Evolutionary conservation across 495 filamentous ascomycete species (phyloP), one percentile per base, ranked within the genome.

Genomic region (Hyaloscypha finlandica): DNA sequence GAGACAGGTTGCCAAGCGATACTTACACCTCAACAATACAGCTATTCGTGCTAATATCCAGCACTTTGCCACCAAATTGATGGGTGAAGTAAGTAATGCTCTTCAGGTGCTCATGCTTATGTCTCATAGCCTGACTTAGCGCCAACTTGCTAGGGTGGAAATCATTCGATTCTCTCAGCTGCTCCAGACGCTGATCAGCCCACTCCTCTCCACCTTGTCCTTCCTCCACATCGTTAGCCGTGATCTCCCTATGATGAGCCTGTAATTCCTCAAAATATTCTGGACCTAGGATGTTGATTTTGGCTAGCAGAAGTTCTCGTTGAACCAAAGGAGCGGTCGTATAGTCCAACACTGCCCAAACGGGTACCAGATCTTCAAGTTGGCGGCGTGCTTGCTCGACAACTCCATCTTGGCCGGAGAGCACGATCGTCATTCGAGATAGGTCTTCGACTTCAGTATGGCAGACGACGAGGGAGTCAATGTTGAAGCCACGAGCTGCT

Each of bases 321-420:
- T 99, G 95, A 29, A 99, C 94, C n/a, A 99, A 84, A 31, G 95
- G 92, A 1, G 95, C 88, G 42, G 86, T 83, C 35, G 94, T 97
- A 80, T 99, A 98, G 78, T 99, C 95, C 66, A 99, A 81, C 19
- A 99, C 95, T 35, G 95, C 95, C 95, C 95, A 99, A 60, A 99
- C 95, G 33, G 95, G 95, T 35, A 99, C 95, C 35, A 99, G 83
- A 74, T 99, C 95, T 74, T 98, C 95, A 19, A 99, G 83, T 81
- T 99, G 95, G 63, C 95, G 85, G 51, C 95, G 89, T 55, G 95
- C 95, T 81, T 99, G 95, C 83, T 99, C 95, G 19, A 99, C 94
- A 25, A 99, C 95, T 57, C 94, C 95, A 72, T 98, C 94, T 79
- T 97, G 94, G 45, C 95, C 95, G 65, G 91, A 90, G 52, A 99